Evolutionary conservation across 495 filamentous ascomycete species (phyloP), one percentile per base, ranked within the genome.

Genomic region (Tuber aestivum): DNA sequence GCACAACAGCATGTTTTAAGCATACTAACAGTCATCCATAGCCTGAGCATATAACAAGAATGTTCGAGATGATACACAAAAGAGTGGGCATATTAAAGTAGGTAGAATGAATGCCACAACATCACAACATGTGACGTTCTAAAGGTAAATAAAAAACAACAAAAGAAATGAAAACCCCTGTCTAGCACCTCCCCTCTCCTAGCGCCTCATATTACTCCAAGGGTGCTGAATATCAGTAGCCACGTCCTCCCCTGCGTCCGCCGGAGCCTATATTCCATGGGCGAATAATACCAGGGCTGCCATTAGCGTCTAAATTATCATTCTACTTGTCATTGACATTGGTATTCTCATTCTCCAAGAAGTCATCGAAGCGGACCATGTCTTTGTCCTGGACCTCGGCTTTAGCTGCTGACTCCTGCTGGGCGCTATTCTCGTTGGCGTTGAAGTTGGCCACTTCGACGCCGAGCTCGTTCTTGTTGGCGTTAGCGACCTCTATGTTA

Each of bases 391-490:
- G 79, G 69, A 83, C 81, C 72, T 81, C 82, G 45, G 81, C 79
- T 50, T 83, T 45, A 1, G 82, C 82, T 8, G 81, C 79, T 32
- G 81, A 81, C 81, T 83, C 81, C 69, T 83, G 80, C 77, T 83
- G 79, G 23, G 82, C 78, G 5, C 72, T 78, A 81, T 83, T 83
- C 72, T 83, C 81, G 75, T 83, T 83, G 42, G 82, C 81, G 72
- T 83, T 83, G 79, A 83, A 83, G 81, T 83, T 83, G 71, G 82
- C 81, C 41, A 83, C 82, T 75, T 83, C 82, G 38, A 83, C 82
- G 42, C 81, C 82, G 35, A 83, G 82, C 76, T 83, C 82, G 81
- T 83, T 83, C 74, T 79, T 78, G 74, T 83, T 83, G 72, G 82
- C 82, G 77, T 83, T 83, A 50, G 82, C 82, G 16, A 83, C 82